phyloP scores from a whole-genome alignment of 2,329 filamentous ascomycete species.

The Thermomyces lanuginosus region DNA sequence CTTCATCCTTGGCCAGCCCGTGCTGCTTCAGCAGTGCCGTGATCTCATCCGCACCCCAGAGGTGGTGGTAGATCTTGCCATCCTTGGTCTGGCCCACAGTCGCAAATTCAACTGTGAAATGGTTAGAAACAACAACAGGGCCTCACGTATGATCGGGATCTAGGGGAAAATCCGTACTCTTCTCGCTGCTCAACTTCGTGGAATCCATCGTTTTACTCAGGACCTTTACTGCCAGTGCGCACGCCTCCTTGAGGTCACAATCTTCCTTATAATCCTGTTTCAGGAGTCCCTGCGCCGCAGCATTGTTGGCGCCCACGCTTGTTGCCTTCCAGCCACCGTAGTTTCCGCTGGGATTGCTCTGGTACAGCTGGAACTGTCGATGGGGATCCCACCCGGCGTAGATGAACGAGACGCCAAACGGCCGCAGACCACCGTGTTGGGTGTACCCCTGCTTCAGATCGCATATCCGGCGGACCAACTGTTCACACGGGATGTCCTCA shows the following conservation, averaged over 20 bases:
- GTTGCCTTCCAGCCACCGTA: conserved; percentile 99
- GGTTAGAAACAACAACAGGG: conserved; percentile 4
- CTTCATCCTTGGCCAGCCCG: conserved; percentile 72
- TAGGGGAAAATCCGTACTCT: conserved; percentile 51
- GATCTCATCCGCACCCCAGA: conserved; percentile 96
- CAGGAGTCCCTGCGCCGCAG: conserved; percentile 84
- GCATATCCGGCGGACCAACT: conserved; percentile 89
- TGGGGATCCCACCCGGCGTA: conserved; percentile 96
- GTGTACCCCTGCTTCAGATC: conserved; percentile 99
- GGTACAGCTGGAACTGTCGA: conserved; percentile 94
- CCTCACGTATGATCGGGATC: conserved; percentile 1
- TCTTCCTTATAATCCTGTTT: conserved; percentile 99
- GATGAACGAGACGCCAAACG: conserved; percentile 98
- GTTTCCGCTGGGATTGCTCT: conserved; percentile 97
- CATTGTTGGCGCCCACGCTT: conserved; percentile 94
- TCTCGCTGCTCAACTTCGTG: conserved; percentile 96
- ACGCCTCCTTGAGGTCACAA: conserved; percentile 88
- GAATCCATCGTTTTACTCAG: conserved; percentile 99
- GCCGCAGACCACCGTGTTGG: conserved; percentile 92
- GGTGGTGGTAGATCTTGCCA: conserved; percentile 93
- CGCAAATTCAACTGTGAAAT: conserved; percentile 70
- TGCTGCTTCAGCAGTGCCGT: conserved; percentile 87
- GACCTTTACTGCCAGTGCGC: conserved; percentile 94
- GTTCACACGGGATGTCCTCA: conserved; percentile 98
- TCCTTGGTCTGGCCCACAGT: conserved; percentile 91